Percentiles rank a stretch among this genome's conserved stretches.
Evolutionary conservation across 371 early-diverging fungal genomes (phyloP).

Genomic region (Conidiobolus incongruus): DNA sequence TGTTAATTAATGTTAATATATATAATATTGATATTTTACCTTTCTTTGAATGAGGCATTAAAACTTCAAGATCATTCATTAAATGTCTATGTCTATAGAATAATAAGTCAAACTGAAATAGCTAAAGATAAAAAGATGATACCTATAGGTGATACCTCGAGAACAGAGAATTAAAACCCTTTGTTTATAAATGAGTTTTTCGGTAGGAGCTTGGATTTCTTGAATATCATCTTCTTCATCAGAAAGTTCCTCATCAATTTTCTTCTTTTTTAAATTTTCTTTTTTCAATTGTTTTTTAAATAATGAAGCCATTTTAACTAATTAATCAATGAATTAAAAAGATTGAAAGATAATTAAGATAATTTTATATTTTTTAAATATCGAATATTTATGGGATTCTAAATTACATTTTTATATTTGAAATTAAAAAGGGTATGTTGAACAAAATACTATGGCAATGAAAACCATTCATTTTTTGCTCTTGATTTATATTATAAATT

Average conservation of each 20-base stretch:
- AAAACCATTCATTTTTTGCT: too few relatives aligned
- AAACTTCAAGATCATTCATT: conserved; percentile 57
- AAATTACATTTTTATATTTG: too few relatives aligned
- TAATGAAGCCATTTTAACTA: conserved; percentile 6
- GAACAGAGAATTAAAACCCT: conserved; percentile 73
- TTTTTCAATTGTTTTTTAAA: conserved; percentile 4
- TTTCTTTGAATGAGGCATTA: conserved; percentile 88
- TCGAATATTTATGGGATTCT: too few relatives aligned
- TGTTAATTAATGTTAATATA: neutral
- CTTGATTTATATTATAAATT: too few relatives aligned
- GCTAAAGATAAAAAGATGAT: too few relatives aligned
- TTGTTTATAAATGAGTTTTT: conserved; percentile 37
- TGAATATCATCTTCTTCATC: neutral
- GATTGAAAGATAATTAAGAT: too few relatives aligned
- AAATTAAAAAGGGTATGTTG: too few relatives aligned
- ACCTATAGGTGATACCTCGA: conserved; percentile 74
- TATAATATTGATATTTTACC: conserved; percentile 11
- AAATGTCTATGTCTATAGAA: conserved; percentile 20
- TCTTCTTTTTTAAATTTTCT: too few relatives aligned
- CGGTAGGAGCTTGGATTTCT: neutral
- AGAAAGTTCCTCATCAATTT: neutral
- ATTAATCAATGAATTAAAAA: too few relatives aligned
- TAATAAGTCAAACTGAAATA: neutral
- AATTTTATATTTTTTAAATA: too few relatives aligned
- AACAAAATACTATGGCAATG: too few relatives aligned